These are phyloP conservation scores for Diaporthe vaccinii DNA, from an alignment of 2,329 filamentous ascomycete genomes.

Conservation along the genomic window DNA sequence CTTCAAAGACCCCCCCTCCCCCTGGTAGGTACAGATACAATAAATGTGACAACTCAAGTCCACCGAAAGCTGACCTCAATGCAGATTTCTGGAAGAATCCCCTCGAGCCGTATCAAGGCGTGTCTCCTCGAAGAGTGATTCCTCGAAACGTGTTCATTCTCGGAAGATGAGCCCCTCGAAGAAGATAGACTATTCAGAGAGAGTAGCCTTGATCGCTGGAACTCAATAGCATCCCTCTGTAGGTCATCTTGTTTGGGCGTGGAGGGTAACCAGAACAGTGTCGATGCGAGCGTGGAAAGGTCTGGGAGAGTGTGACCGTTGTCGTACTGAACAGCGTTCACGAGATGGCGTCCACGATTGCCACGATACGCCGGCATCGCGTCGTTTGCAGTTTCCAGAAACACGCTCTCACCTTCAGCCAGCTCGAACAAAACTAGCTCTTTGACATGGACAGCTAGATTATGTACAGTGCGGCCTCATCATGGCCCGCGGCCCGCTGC, in stretches of 20 bases:
- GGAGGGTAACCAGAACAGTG: not conserved
- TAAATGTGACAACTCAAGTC: too few relatives aligned
- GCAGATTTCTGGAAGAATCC: too few relatives aligned
- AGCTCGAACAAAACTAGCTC: not conserved
- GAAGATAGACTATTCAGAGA: too few relatives aligned
- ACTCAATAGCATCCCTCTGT: not conserved
- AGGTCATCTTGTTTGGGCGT: not conserved
- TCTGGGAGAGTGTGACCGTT: not conserved
- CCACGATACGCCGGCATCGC: not conserved
- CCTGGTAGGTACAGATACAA: too few relatives aligned
- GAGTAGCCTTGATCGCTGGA: not conserved
- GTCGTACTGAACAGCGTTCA: not conserved
- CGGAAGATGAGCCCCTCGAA: too few relatives aligned
- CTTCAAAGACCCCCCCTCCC: too few relatives aligned
- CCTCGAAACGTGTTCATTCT: too few relatives aligned
- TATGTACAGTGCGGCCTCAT: too few relatives aligned
- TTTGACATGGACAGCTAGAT: not conserved
- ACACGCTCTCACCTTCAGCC: not conserved
- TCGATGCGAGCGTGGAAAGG: not conserved
- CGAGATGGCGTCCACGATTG: not conserved
- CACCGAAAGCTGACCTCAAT: too few relatives aligned
- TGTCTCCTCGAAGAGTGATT: too few relatives aligned
- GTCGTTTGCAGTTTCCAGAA: not conserved
- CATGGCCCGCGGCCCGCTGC: too few relatives aligned
- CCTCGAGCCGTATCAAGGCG: too few relatives aligned